Evolutionary conservation across 2,329 filamentous ascomycete genomes (phyloP).

Genomic region (Aspergillus terreus): DNA sequence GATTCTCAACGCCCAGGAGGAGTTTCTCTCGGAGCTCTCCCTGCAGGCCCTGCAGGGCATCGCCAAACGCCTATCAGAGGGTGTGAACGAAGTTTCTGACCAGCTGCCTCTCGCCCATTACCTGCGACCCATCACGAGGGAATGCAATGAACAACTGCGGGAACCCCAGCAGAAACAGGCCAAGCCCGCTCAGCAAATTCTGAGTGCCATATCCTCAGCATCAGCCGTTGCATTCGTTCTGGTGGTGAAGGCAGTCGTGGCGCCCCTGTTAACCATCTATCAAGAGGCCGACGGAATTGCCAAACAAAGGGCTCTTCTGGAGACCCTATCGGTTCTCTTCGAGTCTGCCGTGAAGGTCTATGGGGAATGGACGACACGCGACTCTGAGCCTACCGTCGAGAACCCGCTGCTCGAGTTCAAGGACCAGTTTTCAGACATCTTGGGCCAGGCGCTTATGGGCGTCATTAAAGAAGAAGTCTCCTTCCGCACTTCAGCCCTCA

Average conservation of each 20-base stretch:
- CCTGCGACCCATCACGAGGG: slow-evolving; percentile 59
- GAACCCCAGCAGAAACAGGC: slow-evolving; percentile 68
- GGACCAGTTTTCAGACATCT: slow-evolving; percentile 51
- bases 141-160: slow-evolving; percentile 65
- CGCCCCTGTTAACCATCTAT: slow-evolving; percentile 57
- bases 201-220: slow-evolving; percentile 54
- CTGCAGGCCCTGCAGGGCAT: slow-evolving; percentile 54
- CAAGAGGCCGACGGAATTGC: slow-evolving; percentile 59
- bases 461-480: slow-evolving; percentile 50
- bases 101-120: slow-evolving; percentile 49
- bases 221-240: slow-evolving; percentile 54
- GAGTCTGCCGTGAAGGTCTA: slow-evolving; percentile 56
- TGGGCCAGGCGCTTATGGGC: slow-evolving; percentile 53
- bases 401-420: slow-evolving; percentile 48
- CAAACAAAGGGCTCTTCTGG: slow-evolving; percentile 60
- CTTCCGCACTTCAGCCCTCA: slow-evolving; percentile 47
- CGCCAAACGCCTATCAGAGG: slow-evolving; percentile 51
- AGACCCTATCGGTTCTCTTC: slow-evolving; percentile 57
- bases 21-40: slow-evolving; percentile 60
- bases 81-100: slow-evolving; percentile 35
- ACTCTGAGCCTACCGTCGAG: slow-evolving; percentile 31
- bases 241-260: slow-evolving; percentile 54
- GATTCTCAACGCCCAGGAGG: slow-evolving; percentile 63
- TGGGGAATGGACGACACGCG: slow-evolving; percentile 51
- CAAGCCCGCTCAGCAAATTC: slow-evolving; percentile 59